Percentiles rank a stretch among this genome's conserved stretches.
Conservation (phyloP, 164 flowering plant genomes). For the Magnolia kwangsiensis region DNA sequence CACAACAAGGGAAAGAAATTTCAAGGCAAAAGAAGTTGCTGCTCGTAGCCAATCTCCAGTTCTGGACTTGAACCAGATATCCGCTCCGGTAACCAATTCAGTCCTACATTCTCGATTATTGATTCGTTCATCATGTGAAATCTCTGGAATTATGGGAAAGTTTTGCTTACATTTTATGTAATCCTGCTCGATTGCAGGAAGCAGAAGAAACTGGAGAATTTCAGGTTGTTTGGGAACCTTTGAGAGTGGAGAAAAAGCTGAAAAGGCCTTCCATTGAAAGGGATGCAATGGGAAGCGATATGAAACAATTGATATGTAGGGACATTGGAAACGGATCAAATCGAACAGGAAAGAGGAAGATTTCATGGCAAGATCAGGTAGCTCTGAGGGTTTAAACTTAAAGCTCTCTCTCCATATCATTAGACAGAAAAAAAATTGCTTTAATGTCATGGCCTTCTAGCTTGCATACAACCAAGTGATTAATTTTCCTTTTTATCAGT, state of each 20-base stretch:
- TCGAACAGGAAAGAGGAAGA: conserved; percentile 63
- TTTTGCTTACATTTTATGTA: background rate
- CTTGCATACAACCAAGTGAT: background rate
- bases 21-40: conserved; percentile 15
- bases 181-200: conserved; percentile 28
- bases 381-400: conserved; percentile 62
- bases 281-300: conserved; percentile 42
- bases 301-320: conserved; percentile 55
- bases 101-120: background rate
- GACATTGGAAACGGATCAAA: conserved; percentile 45
- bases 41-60: conserved; percentile 21
- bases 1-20: background rate
- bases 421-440: background rate
- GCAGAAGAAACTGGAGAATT: conserved; percentile 40
- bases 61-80: conserved; percentile 73
- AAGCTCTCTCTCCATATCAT: background rate
- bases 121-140: background rate
- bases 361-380: conserved; percentile 88
- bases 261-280: conserved; percentile 30
- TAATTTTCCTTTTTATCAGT: background rate
- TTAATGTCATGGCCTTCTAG: background rate
- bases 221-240: conserved; percentile 27
- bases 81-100: conserved; percentile 15
- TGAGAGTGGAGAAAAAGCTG: conserved; percentile 29
- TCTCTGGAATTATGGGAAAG: background rate